Conservation (phyloP, 305 asterid genomes). For the Nicotiana rustica region DNA sequence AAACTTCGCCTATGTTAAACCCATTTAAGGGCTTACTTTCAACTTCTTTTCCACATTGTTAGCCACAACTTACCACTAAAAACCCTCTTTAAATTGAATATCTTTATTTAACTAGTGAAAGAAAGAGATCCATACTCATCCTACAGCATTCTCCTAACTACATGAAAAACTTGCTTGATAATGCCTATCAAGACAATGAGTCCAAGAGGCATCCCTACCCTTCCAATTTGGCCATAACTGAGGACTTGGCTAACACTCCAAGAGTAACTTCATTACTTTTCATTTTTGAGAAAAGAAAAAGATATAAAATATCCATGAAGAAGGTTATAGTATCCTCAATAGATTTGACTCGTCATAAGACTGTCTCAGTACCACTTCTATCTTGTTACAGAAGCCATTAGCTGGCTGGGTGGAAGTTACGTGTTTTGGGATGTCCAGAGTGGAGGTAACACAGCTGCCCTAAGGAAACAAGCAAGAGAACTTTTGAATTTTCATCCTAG, state of each 20-base stretch:
- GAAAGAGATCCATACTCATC: slow-evolving; percentile 6
- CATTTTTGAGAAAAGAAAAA: not conserved
- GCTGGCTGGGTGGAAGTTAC: not conserved
- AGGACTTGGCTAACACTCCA: not conserved
- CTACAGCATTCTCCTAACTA: slow-evolving; percentile 15
- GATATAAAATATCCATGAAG: not conserved
- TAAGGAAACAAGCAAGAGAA: not conserved
- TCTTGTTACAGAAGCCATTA: not conserved
- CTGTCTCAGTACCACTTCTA: not conserved
- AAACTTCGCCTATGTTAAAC: slow-evolving; percentile 8
- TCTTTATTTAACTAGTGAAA: not conserved
- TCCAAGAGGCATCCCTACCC: not conserved
- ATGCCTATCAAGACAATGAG: not conserved
- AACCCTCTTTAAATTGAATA: not conserved
- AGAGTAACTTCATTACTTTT: not conserved
- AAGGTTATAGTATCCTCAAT: not conserved
- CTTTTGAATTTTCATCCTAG: not conserved
- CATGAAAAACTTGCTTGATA: slow-evolving; percentile 13
- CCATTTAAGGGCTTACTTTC: slow-evolving; percentile 19
- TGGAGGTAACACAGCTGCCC: not conserved
- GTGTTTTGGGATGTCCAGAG: not conserved
- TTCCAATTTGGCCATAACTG: slow-evolving; percentile 2
- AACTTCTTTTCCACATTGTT: slow-evolving; percentile 22
- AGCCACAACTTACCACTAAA: slow-evolving; percentile 9
- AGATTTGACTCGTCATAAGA: not conserved